phyloP scores from a whole-genome alignment of 2,329 filamentous ascomycete genomes.

The Aspergillus novoparasiticus region DNA sequence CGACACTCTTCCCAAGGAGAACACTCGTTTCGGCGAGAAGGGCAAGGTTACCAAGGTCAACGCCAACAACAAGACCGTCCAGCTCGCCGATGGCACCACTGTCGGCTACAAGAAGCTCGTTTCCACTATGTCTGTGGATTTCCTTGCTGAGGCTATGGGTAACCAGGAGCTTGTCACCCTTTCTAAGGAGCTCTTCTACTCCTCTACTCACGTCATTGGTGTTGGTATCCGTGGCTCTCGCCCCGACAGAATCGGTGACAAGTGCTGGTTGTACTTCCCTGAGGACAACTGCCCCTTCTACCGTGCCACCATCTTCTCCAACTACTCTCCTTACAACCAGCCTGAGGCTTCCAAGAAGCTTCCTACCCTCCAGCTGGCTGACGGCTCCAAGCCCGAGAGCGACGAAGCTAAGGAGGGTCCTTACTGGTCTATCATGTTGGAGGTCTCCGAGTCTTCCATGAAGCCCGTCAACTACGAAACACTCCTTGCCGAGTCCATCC shows the following conservation, averaged over 20 bases:
- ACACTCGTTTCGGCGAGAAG: slow-evolving; percentile 84
- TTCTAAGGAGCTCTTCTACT: slow-evolving; percentile 93
- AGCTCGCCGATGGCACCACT: slow-evolving; percentile 79
- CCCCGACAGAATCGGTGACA: slow-evolving; percentile 95
- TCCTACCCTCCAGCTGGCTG: slow-evolving; percentile 78
- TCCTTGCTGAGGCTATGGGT: slow-evolving; percentile 81
- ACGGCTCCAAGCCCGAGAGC: slow-evolving; percentile 78
- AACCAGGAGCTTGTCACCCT: slow-evolving; percentile 80
- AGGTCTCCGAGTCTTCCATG: slow-evolving; percentile 92
- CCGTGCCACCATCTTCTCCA: slow-evolving; percentile 99
- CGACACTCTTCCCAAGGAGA: slow-evolving; percentile 87
- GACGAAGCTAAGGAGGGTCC: slow-evolving; percentile 79
- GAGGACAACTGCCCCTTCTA: slow-evolving; percentile 99
- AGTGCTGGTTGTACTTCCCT: slow-evolving; percentile 99
- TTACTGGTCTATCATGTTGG: slow-evolving; percentile 99
- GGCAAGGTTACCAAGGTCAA: slow-evolving; percentile 85
- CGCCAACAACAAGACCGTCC: slow-evolving; percentile 79
- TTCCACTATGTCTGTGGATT: slow-evolving; percentile 95
- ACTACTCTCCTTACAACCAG: slow-evolving; percentile 99
- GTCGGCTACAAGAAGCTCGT: slow-evolving; percentile 90
- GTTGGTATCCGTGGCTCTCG: slow-evolving; percentile 89
- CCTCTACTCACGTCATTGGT: slow-evolving; percentile 94
- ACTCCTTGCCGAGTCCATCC: slow-evolving; percentile 86
- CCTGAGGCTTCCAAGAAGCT: slow-evolving; percentile 80
- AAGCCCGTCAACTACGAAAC: slow-evolving; percentile 90